Evolutionary conservation across 306 rosid species (phyloP).

Genomic region (Prunus fruticosa): DNA sequence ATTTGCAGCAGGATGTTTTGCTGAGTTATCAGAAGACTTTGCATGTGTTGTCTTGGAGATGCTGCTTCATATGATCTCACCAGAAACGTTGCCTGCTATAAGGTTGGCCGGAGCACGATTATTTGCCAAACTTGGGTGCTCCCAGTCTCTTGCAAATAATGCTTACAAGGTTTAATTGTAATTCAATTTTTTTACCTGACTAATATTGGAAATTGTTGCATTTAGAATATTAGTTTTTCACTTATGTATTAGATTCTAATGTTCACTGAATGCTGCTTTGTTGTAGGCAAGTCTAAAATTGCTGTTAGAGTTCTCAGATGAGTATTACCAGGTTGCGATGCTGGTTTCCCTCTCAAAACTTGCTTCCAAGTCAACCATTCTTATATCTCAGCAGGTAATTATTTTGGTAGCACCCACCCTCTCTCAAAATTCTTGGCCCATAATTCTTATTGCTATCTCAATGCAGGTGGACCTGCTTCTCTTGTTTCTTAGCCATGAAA

Average conservation of each 20-base stretch:
- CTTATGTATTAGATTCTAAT: not conserved
- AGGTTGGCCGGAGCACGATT: conserved; percentile 57
- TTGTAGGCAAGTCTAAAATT: conserved; percentile 64
- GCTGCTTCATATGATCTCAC: conserved; percentile 52
- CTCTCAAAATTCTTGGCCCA: not conserved
- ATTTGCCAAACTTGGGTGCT: conserved; percentile 61
- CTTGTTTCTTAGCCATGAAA: conserved; percentile 47
- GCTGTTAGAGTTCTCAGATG: conserved; percentile 43
- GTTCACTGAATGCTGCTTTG: not conserved
- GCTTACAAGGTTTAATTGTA: conserved; percentile 61
- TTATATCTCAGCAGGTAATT: conserved; percentile 54
- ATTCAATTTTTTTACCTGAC: not conserved
- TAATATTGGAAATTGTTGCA: too few relatives aligned
- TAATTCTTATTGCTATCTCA: conserved; percentile 12
- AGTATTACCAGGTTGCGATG: conserved; percentile 55
- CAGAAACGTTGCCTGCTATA: conserved; percentile 35
- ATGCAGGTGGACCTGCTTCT: conserved; percentile 65
- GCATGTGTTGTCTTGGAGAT: conserved; percentile 57
- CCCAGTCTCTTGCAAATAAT: conserved; percentile 50
- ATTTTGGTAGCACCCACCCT: not conserved
- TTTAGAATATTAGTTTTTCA: not conserved
- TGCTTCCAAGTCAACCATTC: conserved; percentile 47
- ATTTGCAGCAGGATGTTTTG: conserved; percentile 82
- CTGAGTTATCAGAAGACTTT: conserved; percentile 80
- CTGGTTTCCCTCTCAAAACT: conserved; percentile 68